A percentile compares a stretch with the other conserved stretches of the same genome.
Conservation (phyloP, 495 filamentous ascomycete species). For the Pyrenula aspistea region DNA sequence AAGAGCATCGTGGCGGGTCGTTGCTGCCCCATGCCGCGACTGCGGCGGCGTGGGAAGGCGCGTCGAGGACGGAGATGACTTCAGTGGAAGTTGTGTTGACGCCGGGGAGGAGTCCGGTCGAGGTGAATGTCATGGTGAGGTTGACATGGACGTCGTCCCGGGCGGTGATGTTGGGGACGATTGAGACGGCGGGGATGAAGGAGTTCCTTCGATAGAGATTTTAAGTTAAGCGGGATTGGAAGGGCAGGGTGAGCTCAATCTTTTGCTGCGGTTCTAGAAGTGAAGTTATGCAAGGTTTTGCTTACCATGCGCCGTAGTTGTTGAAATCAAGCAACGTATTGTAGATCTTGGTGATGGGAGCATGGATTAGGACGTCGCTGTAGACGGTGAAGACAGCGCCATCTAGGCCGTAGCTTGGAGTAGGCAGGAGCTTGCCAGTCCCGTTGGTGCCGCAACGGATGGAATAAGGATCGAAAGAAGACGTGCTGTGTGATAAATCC, state of each 20-base stretch:
- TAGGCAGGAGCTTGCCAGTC: slow-evolving; percentile 20
- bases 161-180: slow-evolving; percentile 12
- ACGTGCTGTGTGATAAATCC: neutral
- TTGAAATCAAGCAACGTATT: slow-evolving; percentile 13
- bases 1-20: slow-evolving; percentile 7
- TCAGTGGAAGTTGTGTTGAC: slow-evolving; percentile 17
- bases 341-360: slow-evolving; percentile 3
- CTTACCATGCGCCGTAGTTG: slow-evolving; percentile 9
- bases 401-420: slow-evolving; percentile 21
- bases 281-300: too few species aligned
- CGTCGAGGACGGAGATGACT: slow-evolving; percentile 10
- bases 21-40: slow-evolving; percentile 1
- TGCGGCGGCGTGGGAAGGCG: neutral
- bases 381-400: slow-evolving; percentile 17
- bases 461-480: neutral
- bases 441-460: slow-evolving; percentile 1
- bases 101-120: slow-evolving; percentile 9
- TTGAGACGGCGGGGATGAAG: neutral
- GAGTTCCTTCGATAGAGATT: neutral
- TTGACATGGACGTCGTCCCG: slow-evolving; percentile 11
- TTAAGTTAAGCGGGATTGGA: too few species aligned
- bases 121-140: slow-evolving; percentile 16
- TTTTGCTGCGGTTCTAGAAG: too few species aligned
- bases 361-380: slow-evolving; percentile 9
- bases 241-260: too few species aligned